Conservation (phyloP, 2,329 filamentous ascomycete genomes). For the Colletotrichum tanaceti region DNA sequence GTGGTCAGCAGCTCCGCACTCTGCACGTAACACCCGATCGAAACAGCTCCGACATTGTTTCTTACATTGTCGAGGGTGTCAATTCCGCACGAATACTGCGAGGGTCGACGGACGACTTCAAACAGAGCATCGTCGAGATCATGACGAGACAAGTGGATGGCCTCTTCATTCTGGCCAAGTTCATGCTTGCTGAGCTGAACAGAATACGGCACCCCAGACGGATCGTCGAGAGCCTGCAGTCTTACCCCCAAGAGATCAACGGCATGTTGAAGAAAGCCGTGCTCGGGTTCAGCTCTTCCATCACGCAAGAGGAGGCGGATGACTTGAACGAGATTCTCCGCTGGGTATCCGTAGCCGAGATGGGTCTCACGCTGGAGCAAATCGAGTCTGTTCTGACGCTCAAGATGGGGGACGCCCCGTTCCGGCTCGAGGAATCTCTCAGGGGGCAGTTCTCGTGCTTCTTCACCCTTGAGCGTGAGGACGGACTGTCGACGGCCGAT, state of each 20-base stretch:
- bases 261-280: slow-evolving; percentile 57
- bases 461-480: slow-evolving; percentile 58
- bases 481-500: slow-evolving; percentile 57
- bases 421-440: slow-evolving; percentile 56
- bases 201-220: slow-evolving; percentile 58
- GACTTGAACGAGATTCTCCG: slow-evolving; percentile 60
- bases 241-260: slow-evolving; percentile 58
- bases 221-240: slow-evolving; percentile 57
- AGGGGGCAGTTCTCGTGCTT: slow-evolving; percentile 60
- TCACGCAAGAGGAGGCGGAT: slow-evolving; percentile 53
- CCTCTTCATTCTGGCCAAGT: slow-evolving; percentile 61
- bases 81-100: slow-evolving; percentile 53
- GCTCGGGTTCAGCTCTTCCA: slow-evolving; percentile 53
- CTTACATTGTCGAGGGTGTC: slow-evolving; percentile 57
- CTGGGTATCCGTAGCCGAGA: slow-evolving; percentile 59
- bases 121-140: slow-evolving; percentile 53
- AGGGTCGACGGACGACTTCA: slow-evolving; percentile 48
- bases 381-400: slow-evolving; percentile 58
- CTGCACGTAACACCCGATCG: slow-evolving; percentile 58
- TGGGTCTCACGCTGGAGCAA: slow-evolving; percentile 57
- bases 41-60: slow-evolving; percentile 55
- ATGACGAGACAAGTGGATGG: slow-evolving; percentile 58
- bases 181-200: slow-evolving; percentile 62
- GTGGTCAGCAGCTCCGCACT: slow-evolving; percentile 50
- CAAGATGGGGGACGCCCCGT: slow-evolving; percentile 54